Conservation (phyloP, 345 rosid species). For the Draba incana region DNA sequence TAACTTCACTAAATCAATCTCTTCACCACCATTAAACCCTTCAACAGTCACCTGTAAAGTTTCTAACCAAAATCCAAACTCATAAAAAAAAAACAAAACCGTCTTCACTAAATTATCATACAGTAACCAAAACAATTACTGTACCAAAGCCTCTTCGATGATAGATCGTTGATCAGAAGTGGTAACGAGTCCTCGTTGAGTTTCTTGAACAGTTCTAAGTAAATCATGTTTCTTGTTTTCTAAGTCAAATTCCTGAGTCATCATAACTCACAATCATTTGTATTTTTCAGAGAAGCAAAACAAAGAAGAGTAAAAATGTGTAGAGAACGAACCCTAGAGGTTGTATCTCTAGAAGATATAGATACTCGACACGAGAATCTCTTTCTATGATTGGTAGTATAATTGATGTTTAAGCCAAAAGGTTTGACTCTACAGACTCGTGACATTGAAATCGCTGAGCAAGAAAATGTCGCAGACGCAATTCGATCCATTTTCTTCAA, state of each 20-base stretch:
- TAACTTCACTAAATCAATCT: slow-evolving; percentile 64
- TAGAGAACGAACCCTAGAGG: slow-evolving; percentile 46
- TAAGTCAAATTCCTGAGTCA: slow-evolving; percentile 58
- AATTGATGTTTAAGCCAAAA: slow-evolving; percentile 21
- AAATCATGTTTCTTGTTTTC: slow-evolving; percentile 72
- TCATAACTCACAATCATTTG: slow-evolving; percentile 5
- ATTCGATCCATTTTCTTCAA: slow-evolving; percentile 41
- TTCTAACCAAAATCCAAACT: slow-evolving; percentile 36
- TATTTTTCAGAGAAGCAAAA: not conserved
- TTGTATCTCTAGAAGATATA: slow-evolving; percentile 43
- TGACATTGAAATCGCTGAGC: slow-evolving; percentile 39
- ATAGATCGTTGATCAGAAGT: slow-evolving; percentile 73
- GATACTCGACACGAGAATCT: slow-evolving; percentile 48
- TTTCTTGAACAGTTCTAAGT: slow-evolving; percentile 70
- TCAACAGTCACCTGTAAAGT: slow-evolving; percentile 71
- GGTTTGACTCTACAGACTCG: slow-evolving; percentile 37
- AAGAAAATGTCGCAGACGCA: slow-evolving; percentile 50
- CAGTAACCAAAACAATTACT: slow-evolving; percentile 14
- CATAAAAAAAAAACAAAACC: not conserved
- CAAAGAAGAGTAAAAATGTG: not conserved
- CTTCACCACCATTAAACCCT: slow-evolving; percentile 64
- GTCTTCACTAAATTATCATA: not conserved
- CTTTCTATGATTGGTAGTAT: slow-evolving; percentile 35
- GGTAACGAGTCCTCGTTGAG: slow-evolving; percentile 65
- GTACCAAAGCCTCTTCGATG: slow-evolving; percentile 86